phyloP scores from a whole-genome alignment of 805 yeast genomes.

The Candida endomychidarum region DNA sequence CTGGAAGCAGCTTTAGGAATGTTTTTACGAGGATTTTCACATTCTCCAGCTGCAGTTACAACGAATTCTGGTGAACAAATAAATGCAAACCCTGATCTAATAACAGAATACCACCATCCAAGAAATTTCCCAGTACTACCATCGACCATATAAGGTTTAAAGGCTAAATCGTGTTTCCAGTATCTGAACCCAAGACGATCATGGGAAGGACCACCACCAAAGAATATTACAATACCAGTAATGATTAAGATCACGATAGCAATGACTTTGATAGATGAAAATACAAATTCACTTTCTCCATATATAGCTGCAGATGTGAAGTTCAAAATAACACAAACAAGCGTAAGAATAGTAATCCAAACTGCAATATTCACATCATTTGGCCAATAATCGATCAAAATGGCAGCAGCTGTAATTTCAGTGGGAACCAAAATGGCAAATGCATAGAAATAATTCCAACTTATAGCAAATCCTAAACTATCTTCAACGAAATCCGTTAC shows the following conservation, averaged over 20 bases:
- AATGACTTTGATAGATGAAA: conserved; percentile 61
- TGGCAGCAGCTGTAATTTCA: conserved; percentile 37
- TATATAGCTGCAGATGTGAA: conserved; percentile 50
- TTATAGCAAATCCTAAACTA: conserved; percentile 34
- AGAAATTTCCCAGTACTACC: conserved; percentile 64
- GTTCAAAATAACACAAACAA: conserved; percentile 40
- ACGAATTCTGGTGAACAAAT: conserved; percentile 65
- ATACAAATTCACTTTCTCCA: conserved; percentile 60
- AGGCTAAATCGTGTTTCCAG: conserved; percentile 48
- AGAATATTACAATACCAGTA: conserved; percentile 58
- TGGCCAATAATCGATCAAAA: conserved; percentile 36
- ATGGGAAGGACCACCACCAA: conserved; percentile 77
- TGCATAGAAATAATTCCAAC: conserved; percentile 36
- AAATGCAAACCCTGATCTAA: conserved; percentile 66
- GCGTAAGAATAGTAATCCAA: conserved; percentile 45
- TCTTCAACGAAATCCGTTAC: conserved; percentile 28
- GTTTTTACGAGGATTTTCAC: conserved; percentile 33
- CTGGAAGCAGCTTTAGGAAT: conserved; percentile 59
- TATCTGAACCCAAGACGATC: conserved; percentile 72
- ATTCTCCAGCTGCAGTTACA: conserved; percentile 64
- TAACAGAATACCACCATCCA: conserved; percentile 62
- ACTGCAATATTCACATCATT: conserved; percentile 31
- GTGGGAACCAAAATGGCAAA: conserved; percentile 34
- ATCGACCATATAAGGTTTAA: conserved; percentile 42
- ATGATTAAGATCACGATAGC: conserved; percentile 65